A percentile compares a stretch with the other conserved stretches of the same genome.
Evolutionary conservation across 306 rosid species (phyloP).

Genomic region (Citrullus amarus): DNA sequence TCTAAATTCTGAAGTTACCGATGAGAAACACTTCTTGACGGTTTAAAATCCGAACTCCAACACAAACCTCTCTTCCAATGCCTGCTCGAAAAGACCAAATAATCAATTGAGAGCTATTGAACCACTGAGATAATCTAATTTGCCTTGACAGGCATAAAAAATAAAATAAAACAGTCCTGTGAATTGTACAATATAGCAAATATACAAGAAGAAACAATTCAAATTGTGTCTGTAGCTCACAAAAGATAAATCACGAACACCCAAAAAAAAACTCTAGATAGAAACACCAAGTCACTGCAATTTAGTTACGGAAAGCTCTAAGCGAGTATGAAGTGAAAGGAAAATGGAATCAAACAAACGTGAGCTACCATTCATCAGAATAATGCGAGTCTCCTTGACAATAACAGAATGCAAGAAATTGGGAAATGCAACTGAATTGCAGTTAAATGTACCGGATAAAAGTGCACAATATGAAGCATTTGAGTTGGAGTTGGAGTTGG

Average conservation of each 20-base stretch:
- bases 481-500: neutral
- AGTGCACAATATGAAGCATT: neutral
- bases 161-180: neutral
- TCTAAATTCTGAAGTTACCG: constrained; percentile 8
- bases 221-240: neutral
- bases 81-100: constrained; percentile 25
- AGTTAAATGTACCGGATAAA: neutral
- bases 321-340: neutral
- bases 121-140: neutral
- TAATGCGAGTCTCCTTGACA: neutral
- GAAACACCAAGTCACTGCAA: neutral
- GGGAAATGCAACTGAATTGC: neutral
- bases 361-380: neutral
- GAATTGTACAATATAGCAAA: neutral
- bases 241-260: neutral
- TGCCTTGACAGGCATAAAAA: neutral
- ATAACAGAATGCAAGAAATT: neutral
- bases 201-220: neutral
- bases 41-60: constrained; percentile 13
- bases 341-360: neutral
- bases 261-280: neutral
- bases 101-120: neutral
- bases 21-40: neutral
- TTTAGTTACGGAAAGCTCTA: neutral
- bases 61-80: constrained; percentile 22